Evolutionary conservation across 345 rosid genomes (phyloP).

Genomic region (Dovyalis caffra): DNA sequence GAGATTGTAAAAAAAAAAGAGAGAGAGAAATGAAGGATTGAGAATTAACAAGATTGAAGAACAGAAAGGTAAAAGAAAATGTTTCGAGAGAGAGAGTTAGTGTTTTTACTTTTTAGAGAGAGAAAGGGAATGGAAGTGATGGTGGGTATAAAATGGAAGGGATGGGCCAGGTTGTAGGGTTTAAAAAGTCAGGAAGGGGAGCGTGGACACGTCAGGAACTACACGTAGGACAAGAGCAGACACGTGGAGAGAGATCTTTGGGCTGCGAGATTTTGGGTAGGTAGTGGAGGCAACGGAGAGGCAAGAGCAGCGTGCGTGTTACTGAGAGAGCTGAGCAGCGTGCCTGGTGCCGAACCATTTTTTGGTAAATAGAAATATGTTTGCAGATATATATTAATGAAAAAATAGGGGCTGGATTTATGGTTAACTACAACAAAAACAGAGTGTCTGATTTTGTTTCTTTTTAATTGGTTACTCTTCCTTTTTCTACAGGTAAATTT

Average conservation of each 20-base stretch:
- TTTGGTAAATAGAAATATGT: too few species aligned
- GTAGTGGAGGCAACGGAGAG: slow-evolving; percentile 3
- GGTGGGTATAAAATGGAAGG: slow-evolving; percentile 2
- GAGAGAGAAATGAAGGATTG: background rate
- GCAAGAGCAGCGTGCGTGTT: slow-evolving; percentile 2
- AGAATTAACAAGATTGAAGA: background rate
- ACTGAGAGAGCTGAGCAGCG: background rate
- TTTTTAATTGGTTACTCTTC: background rate
- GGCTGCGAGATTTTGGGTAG: background rate
- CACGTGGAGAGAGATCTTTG: slow-evolving; percentile 36
- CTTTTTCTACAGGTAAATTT: too few species aligned
- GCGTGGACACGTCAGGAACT: slow-evolving; percentile 29
- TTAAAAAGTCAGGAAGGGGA: slow-evolving; percentile 23
- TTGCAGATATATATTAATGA: too few species aligned
- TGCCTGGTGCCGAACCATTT: slow-evolving; percentile 20
- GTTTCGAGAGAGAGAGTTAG: slow-evolving; percentile 10
- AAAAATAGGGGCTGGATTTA: background rate
- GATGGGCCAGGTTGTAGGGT: slow-evolving; percentile 8
- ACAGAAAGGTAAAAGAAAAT: too few species aligned
- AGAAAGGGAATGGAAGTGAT: background rate
- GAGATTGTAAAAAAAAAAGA: background rate
- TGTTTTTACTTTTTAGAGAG: background rate
- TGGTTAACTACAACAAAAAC: background rate
- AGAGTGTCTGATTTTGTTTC: too few species aligned
- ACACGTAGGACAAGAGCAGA: slow-evolving; percentile 18